Base-by-base conservation (phyloP, 169 alveolate species). In the Cryptosporidium meleagridis region DNA sequence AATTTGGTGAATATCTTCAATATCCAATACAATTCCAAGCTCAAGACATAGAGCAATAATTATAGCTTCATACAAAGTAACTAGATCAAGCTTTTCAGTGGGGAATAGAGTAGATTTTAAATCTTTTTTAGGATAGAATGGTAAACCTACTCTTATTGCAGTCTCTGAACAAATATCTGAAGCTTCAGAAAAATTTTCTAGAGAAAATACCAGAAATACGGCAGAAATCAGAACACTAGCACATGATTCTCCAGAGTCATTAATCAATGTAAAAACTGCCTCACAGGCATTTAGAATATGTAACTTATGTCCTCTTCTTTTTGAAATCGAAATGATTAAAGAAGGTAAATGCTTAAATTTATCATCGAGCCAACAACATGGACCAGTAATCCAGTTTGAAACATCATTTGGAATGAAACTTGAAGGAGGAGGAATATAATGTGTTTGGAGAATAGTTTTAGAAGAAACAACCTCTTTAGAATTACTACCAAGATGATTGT, bases 191-290 rank as follows among this genome's bases (percentile, higher is more conserved):
- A 33, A 48, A 41, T 59, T 80, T 39, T 41, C 69, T 10, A 41
- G 7, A 35, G 59, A 44, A 62, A 37, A 41, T 10, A 70, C 33
- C 26, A 80, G 44, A 80, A 80, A 80, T 4, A 80, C 39, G 16
- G 89, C 89, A 23, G 89, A 59, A 35, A 65, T 26, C 0, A 80
- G 1, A 10, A 80, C 26, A 39, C 59, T 80, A 21, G 80, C 75
- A 65, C 89, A 80, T 21, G 89, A 80, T 31, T 80, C 89, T 5
- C 89, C 89, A 59, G 89, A 80, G n/a, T 65, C 89, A 41, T 80
- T 59, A 23, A 80, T 48, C 21, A 80, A 45, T 3, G 89, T 73
- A 62, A 62, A 80, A 29, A 80, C 48, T n/a, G 80, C 73, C 35
- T 80, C 89, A 18, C 89, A 80, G 3, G 89, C 89, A 59, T 80